These are phyloP conservation scores for Theobroma cacao DNA, from an alignment of 345 rosid species.

Conservation along the genomic window DNA sequence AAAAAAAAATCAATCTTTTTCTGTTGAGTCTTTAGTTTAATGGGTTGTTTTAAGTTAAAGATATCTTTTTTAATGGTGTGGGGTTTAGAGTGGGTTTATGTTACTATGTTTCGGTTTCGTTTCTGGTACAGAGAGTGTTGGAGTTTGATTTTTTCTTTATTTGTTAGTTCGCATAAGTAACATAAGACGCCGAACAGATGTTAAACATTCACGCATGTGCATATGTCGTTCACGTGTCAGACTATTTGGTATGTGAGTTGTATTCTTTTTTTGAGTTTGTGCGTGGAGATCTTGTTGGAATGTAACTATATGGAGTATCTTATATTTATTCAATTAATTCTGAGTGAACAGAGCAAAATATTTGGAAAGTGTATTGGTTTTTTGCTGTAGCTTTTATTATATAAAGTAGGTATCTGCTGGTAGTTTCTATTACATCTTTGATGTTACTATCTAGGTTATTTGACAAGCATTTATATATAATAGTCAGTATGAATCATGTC, in stretches of 20 bases:
- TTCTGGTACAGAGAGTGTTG: not conserved
- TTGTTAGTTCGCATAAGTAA: not conserved
- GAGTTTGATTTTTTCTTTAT: not conserved
- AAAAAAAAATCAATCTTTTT: not conserved
- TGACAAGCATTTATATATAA: not conserved
- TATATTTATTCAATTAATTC: not conserved
- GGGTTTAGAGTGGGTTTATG: not conserved
- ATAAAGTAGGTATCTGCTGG: not conserved
- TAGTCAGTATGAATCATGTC: not conserved
- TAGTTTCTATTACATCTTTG: not conserved
- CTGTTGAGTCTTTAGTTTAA: constrained; percentile 1
- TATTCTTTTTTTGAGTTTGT: not conserved
- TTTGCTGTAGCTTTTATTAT: not conserved
- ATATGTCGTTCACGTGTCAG: not conserved
- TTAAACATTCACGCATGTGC: not conserved
- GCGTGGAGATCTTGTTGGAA: not conserved
- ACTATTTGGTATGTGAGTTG: not conserved
- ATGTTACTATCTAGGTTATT: not conserved
- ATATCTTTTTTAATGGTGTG: not conserved
- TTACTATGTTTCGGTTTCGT: not conserved
- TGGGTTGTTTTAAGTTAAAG: not conserved
- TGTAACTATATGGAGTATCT: not conserved
- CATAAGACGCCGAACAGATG: not conserved
- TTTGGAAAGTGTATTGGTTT: not conserved
- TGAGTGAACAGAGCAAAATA: not conserved